These are phyloP conservation scores for Grosmannia clavigera DNA, from an alignment of 2,329 filamentous ascomycete species.

Conservation along the genomic window DNA sequence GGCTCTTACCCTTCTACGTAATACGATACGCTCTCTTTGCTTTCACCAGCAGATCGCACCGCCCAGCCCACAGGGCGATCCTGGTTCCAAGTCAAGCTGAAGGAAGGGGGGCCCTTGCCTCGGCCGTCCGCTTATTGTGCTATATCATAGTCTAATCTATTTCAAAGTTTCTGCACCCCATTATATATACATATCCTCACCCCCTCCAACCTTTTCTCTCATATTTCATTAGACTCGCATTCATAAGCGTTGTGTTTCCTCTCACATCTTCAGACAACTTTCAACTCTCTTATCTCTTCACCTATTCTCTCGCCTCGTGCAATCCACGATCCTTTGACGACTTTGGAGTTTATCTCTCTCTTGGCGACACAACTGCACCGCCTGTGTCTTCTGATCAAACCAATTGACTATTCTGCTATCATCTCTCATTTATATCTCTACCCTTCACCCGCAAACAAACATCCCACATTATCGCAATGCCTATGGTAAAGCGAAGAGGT, in stretches of 20 bases:
- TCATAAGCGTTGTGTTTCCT: background rate
- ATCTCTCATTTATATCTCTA: background rate
- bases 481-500: slow-evolving; percentile 29
- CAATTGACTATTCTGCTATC: background rate
- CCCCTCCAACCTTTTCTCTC: background rate
- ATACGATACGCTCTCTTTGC: background rate
- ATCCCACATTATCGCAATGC: background rate
- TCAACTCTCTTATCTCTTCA: background rate
- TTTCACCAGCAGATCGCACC: slow-evolving; percentile 3
- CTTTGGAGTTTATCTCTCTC: background rate
- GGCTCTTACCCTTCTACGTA: background rate
- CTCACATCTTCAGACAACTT: background rate
- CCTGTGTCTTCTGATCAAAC: background rate
- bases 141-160: background rate
- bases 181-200: slow-evolving; percentile 3
- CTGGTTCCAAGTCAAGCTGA: slow-evolving; percentile 6
- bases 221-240: background rate
- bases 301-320: background rate
- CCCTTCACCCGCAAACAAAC: background rate
- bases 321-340: background rate
- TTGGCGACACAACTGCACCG: background rate
- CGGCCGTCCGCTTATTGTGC: slow-evolving; percentile 3
- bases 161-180: background rate
- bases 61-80: slow-evolving; percentile 7
- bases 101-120: slow-evolving; percentile 3